Conservation (phyloP, 805 yeast species). For the Crinitomyces ghanaensis region DNA sequence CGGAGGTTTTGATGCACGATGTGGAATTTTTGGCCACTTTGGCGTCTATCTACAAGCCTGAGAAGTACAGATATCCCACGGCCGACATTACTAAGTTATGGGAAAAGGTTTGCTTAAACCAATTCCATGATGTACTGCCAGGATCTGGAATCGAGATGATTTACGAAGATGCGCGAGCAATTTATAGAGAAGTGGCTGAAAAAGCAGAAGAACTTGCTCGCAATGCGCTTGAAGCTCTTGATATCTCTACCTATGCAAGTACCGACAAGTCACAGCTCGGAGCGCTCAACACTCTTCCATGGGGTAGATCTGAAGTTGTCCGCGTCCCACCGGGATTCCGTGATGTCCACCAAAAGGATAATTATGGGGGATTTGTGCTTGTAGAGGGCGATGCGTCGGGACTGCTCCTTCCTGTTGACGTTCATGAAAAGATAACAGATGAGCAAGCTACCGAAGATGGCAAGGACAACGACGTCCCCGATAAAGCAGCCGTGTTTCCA, state of each 20-base stretch:
- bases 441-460: slow-evolving; percentile 4
- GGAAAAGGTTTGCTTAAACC: slow-evolving; percentile 84
- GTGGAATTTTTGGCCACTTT: slow-evolving; percentile 73
- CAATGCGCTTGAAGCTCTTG: slow-evolving; percentile 38
- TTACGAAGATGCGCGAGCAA: slow-evolving; percentile 79
- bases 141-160: slow-evolving; percentile 94
- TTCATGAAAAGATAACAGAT: too few relatives aligned
- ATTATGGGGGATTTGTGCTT: too few relatives aligned
- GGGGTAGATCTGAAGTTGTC: slow-evolving; percentile 44
- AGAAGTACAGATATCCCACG: slow-evolving; percentile 59
- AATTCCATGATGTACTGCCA: slow-evolving; percentile 96
- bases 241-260: slow-evolving; percentile 14
- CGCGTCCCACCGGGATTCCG: slow-evolving; percentile 25
- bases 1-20: slow-evolving; percentile 73
- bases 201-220: slow-evolving; percentile 42
- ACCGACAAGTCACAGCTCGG: slow-evolving; percentile 11
- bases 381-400: neutral
- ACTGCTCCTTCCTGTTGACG: neutral
- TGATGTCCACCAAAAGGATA: neutral
- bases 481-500: slow-evolving; percentile 5
- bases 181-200: slow-evolving; percentile 48
- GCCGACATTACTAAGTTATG: slow-evolving; percentile 58
- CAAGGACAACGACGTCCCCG: slow-evolving; percentile 9
- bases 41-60: slow-evolving; percentile 47
- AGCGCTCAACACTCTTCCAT: slow-evolving; percentile 48